These are phyloP conservation scores for Populus tomentosa DNA, from an alignment of 441 rosid genomes.

Conservation along the genomic window DNA sequence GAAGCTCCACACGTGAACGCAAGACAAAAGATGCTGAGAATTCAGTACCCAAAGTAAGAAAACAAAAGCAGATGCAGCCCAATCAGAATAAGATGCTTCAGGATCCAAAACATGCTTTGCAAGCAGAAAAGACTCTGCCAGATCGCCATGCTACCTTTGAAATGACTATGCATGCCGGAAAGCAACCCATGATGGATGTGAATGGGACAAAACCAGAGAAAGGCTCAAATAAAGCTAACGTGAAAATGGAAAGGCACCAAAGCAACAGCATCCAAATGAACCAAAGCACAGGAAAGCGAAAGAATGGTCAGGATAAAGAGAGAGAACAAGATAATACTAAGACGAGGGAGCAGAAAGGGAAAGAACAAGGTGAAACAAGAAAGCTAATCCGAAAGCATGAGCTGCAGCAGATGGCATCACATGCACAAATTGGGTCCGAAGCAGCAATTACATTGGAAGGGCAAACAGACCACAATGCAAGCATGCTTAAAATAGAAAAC, in stretches of 20 bases:
- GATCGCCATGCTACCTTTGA: slow-evolving; percentile 24
- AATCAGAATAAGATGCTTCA: slow-evolving; percentile 27
- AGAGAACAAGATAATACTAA: slow-evolving; percentile 29
- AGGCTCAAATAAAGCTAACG: slow-evolving; percentile 18
- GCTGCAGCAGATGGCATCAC: slow-evolving; percentile 24
- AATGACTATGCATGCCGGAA: slow-evolving; percentile 28
- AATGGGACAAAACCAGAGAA: slow-evolving; percentile 26
- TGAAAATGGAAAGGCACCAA: slow-evolving; percentile 30
- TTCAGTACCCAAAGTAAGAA: slow-evolving; percentile 13
- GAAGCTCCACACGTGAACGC: slow-evolving; percentile 21
- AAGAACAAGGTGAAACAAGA: slow-evolving; percentile 28
- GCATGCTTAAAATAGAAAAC: slow-evolving; percentile 31
- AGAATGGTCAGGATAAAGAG: slow-evolving; percentile 29
- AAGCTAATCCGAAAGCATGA: slow-evolving; percentile 31
- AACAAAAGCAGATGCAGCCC: slow-evolving; percentile 29
- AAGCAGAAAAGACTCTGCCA: slow-evolving; percentile 27
- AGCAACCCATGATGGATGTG: slow-evolving; percentile 26
- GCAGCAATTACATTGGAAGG: slow-evolving; percentile 20
- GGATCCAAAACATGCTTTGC: slow-evolving; percentile 11
- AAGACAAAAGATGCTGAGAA: slow-evolving; percentile 26
- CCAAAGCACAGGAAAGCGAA: slow-evolving; percentile 28
- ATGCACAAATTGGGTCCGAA: slow-evolving; percentile 25
- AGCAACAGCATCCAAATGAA: slow-evolving; percentile 13
- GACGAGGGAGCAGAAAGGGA: slow-evolving; percentile 31
- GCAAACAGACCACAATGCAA: slow-evolving; percentile 19